Conservation (phyloP, 768 basidiomycete genomes). For the Suillus fuscotomentosus region DNA sequence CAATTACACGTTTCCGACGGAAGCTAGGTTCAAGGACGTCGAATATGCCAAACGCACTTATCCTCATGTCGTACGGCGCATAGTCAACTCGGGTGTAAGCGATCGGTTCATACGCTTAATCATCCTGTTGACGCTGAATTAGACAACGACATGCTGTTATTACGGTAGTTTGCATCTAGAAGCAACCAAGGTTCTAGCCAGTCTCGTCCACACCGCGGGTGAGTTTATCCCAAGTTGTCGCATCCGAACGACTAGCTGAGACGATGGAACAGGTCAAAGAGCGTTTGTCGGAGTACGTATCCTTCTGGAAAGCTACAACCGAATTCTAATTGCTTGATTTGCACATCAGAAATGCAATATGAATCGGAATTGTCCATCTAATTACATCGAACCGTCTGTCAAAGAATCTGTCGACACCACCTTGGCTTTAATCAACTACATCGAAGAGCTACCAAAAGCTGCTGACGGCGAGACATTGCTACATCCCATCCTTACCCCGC, state of each 20-base stretch:
- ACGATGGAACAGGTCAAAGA: constrained; percentile 57
- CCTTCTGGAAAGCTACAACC: neutral
- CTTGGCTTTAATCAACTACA: constrained; percentile 61
- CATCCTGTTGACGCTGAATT: constrained; percentile 11
- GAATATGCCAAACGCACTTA: constrained; percentile 73
- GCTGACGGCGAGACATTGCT: constrained; percentile 55
- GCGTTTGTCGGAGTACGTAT: constrained; percentile 79
- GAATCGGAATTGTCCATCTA: constrained; percentile 64
- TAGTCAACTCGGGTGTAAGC: constrained; percentile 75
- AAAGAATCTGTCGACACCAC: constrained; percentile 63
- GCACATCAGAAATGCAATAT: constrained; percentile 33
- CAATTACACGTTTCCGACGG: constrained; percentile 85
- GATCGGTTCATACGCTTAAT: neutral
- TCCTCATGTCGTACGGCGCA: constrained; percentile 63
- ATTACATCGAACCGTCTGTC: constrained; percentile 66
- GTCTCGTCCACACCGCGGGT: constrained; percentile 66
- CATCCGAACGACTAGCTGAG: constrained; percentile 11
- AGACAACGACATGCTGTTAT: constrained; percentile 96
- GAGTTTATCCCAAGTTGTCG: constrained; percentile 14
- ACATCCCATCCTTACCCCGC: constrained; percentile 89
- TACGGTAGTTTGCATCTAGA: constrained; percentile 82
- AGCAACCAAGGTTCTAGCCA: constrained; percentile 78
- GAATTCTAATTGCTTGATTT: constrained; percentile 4
- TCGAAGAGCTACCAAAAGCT: constrained; percentile 51
- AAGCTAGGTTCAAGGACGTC: constrained; percentile 69